Evolutionary conservation across 2,329 filamentous ascomycete species (phyloP), one percentile per base, ranked within the genome.

Genomic region (Ophiostoma quercus): DNA sequence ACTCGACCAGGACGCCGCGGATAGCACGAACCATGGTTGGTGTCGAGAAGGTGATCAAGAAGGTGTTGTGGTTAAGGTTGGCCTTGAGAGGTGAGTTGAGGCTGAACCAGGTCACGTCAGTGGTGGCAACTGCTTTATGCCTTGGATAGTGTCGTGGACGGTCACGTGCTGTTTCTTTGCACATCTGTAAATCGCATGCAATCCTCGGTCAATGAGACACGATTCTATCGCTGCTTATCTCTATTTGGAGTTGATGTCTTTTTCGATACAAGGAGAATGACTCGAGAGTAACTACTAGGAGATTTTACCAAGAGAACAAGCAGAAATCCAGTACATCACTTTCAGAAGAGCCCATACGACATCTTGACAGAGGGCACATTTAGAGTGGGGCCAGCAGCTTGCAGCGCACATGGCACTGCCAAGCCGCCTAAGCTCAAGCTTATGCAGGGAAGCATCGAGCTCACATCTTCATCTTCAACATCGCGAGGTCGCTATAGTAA

Each of bases 1-100:
- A 92, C 79, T 92, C 87, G 79, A 94, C 88, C 73, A 94, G 84
- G 37, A 92, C 88, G 72, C 91, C 73, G 41, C 73, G 71, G 66
- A 73, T 74, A 9, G 73, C 73, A 34, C 73, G 73, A 39, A 74
- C 73, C 73, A 74, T 74, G 54, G 8, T 65, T 22, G 34, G 39
- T 25, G 16, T 2, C 6, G 6, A 6, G 37, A 19, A 29, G 19
- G n/a, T 37, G 12, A 34, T 5, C 34, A 6, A 11, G 57, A 34
- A 14, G 12, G 11, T 16, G 43, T 39, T 43, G 43, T 39, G n/a
- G 69, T 25, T 32, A 29, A 54, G 39, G 29, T 22, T 54, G 32
- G 16, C 19, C 4, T 29, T 6, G 41, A 16, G 25, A 25, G 14
- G 43, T 41, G 29, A 34, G 60, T 8, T 62, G 57, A 32, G 14